Conservation (phyloP, 805 yeast species). For the Jamesozyma hellenica region DNA sequence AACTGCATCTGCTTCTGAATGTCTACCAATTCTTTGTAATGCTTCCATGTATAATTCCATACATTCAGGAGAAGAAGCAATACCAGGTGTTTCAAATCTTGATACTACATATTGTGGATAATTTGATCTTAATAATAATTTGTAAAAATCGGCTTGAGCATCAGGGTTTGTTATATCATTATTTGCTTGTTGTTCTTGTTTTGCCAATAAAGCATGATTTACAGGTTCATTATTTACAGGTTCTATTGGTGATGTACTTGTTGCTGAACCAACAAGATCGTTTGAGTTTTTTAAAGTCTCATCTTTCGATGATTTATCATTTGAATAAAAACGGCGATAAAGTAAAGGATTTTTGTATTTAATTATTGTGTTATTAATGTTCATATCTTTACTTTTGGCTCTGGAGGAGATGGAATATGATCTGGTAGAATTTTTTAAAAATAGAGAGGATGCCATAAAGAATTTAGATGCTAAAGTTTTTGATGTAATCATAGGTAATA, state of each 20-base stretch:
- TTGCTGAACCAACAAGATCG: not conserved
- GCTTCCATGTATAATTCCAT: constrained; percentile 74
- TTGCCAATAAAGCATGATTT: constrained; percentile 38
- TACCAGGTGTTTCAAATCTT: constrained; percentile 89
- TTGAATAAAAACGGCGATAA: not conserved
- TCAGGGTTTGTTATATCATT: constrained; percentile 54
- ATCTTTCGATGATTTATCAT: not conserved
- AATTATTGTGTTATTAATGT: not conserved
- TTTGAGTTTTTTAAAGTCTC: not conserved
- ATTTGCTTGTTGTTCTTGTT: constrained; percentile 81
- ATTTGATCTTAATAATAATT: constrained; percentile 59
- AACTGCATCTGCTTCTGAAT: constrained; percentile 64
- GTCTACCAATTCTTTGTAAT: constrained; percentile 63
- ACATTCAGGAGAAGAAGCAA: constrained; percentile 73
- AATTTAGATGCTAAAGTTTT: not conserved
- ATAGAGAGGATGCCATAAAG: not conserved
- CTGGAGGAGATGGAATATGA: not conserved
- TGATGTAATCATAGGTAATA: constrained; percentile 1
- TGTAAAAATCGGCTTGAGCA: constrained; percentile 78
- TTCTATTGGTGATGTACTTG: not conserved
- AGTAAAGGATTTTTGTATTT: not conserved
- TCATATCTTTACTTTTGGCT: not conserved
- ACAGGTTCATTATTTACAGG: constrained; percentile 8
- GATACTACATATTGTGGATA: constrained; percentile 96
- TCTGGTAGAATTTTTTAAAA: not conserved